Evolutionary conservation across 345 rosid genomes (phyloP), one percentile per base, ranked within the genome.

Genomic region (Arabis alpina): DNA sequence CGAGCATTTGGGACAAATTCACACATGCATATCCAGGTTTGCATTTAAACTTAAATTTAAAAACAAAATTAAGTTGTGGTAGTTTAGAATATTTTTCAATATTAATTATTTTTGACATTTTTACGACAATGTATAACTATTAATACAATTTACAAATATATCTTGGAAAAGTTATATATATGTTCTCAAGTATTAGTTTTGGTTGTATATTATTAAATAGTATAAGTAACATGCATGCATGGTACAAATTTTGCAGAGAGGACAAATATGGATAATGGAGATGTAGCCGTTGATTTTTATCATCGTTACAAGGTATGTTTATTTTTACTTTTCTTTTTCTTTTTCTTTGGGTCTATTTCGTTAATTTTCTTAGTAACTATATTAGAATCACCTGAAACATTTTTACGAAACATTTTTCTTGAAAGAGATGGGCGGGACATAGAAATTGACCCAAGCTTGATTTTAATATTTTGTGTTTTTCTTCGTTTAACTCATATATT

Each of bases 221-320:
- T 47, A 42, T 47, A 42, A 44, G 32, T 62, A 15, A 51, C 50
- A 13, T 32, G 8, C 6, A 32, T 32, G 36, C 36, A 32, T 15
- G 39, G 7, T 56, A 37, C 8, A n/a, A 47, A 12, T 42, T 30
- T 24, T 72, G 53, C 78, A 86, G 84, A 73, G 8, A 82, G 79
- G 50, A 82, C 83, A 50, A 40, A 68, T 45, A 51, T 60, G 44
- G 60, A 81, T 8, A 82, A 79, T 10, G 90, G 78, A 66, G 84
- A 82, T 13, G 40, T 75, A 2, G 88, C 86, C 1, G 14, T 61
- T 16, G 86, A 83, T 50, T 74, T 71, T 40, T 83, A 80, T 59
- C 80, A 83, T 49, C 78, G 55, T 5, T 82, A 80, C 25, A 79
- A 79, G 81, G 86, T 83, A 54, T 59, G 16, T 5, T 27, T 36